Percentiles rank a stretch among this genome's conserved stretches.
phyloP scores from a whole-genome alignment of 1,284 basidiomycete genomes.

The Mixia osmundae region DNA sequence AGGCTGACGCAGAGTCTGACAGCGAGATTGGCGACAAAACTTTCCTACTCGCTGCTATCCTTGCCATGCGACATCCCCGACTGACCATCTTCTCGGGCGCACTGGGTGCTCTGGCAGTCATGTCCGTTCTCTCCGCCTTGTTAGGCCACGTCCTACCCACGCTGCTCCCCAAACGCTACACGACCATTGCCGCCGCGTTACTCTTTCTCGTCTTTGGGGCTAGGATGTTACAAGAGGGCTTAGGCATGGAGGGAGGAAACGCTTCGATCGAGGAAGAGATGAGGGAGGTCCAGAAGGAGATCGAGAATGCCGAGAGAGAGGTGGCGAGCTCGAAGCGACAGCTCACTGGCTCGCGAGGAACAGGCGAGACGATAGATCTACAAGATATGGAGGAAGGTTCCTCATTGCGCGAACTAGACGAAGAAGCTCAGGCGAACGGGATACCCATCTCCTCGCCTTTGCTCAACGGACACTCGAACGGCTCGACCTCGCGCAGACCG shows the following conservation, averaged over 20 bases:
- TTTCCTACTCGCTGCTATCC: slow-evolving; percentile 86
- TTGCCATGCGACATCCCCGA: slow-evolving; percentile 81
- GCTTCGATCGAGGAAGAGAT: slow-evolving; percentile 52
- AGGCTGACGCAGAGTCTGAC: not conserved
- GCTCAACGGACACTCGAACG: too few relatives aligned
- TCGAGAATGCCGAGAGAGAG: slow-evolving; percentile 65
- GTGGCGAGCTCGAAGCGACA: slow-evolving; percentile 24
- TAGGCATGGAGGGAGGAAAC: slow-evolving; percentile 41
- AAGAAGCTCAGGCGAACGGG: too few relatives aligned
- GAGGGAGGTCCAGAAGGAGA: slow-evolving; percentile 38
- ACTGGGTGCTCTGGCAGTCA: slow-evolving; percentile 63
- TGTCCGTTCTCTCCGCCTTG: slow-evolving; percentile 72
- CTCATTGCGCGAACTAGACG: slow-evolving; percentile 22
- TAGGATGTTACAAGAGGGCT: slow-evolving; percentile 60
- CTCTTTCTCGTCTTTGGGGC: slow-evolving; percentile 69
- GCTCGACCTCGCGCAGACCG: slow-evolving; percentile 1
- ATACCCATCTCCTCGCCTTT: too few relatives aligned
- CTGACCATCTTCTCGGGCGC: slow-evolving; percentile 70
- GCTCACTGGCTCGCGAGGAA: slow-evolving; percentile 5
- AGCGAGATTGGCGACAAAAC: slow-evolving; percentile 66
- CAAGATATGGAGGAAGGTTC: slow-evolving; percentile 31
- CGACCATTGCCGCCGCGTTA: slow-evolving; percentile 48
- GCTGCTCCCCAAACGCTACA: slow-evolving; percentile 53
- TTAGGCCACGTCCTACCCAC: slow-evolving; percentile 65
- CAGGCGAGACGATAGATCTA: slow-evolving; percentile 6